These are phyloP conservation scores for Fusarium sp. DNA, from an alignment of 2,329 filamentous ascomycete species.

Conservation along the genomic window DNA sequence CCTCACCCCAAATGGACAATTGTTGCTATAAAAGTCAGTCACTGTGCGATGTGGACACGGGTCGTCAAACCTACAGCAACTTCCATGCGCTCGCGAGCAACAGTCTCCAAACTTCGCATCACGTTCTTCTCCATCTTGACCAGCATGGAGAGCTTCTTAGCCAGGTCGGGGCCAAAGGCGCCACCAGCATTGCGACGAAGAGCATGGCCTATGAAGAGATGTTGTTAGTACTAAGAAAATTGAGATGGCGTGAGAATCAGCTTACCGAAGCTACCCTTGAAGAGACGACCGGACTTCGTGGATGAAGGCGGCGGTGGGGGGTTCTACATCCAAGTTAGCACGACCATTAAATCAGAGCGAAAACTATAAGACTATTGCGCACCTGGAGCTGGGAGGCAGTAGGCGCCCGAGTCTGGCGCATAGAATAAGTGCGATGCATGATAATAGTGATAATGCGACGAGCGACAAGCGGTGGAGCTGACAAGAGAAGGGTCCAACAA, in stretches of 20 bases:
- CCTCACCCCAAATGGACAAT: conserved; percentile 97
- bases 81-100: conserved; percentile 97
- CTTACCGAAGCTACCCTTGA: conserved; percentile 87
- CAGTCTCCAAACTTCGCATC: conserved; percentile 97
- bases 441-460: conserved; percentile 49
- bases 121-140: conserved; percentile 99
- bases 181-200: conserved; percentile 81
- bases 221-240: conserved; percentile 19
- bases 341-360: neutral
- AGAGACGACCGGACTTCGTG: conserved; percentile 91
- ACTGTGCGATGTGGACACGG: too few species aligned
- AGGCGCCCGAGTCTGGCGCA: conserved; percentile 96
- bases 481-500: conserved; percentile 31
- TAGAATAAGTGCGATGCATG: conserved; percentile 99
- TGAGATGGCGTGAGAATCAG: conserved; percentile 7
- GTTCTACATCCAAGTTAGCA: conserved; percentile 69
- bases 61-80: conserved; percentile 79
- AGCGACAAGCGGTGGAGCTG: conserved; percentile 42
- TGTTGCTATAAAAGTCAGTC: conserved; percentile 77
- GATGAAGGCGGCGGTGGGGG: conserved; percentile 91
- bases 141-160: conserved; percentile 96
- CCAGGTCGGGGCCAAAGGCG: conserved; percentile 85
- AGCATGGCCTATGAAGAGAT: conserved; percentile 65
- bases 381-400: conserved; percentile 84
- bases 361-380: conserved; percentile 32